Evolutionary conservation across 202 grass and related monocot species (phyloP).

Genomic region (Carex arenaria): DNA sequence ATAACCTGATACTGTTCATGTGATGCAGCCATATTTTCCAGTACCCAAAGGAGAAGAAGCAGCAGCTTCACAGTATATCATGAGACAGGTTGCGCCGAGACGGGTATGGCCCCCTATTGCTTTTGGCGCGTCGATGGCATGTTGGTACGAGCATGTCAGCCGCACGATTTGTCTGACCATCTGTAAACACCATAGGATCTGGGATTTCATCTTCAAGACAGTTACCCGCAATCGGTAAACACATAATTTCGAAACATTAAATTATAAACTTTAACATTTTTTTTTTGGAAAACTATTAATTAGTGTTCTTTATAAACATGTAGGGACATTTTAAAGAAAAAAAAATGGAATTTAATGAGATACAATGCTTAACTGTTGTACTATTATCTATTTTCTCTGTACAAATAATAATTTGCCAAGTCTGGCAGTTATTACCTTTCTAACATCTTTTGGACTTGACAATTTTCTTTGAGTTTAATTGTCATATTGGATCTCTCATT

Average conservation of each 20-base stretch:
- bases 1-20: not conserved
- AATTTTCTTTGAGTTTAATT: not conserved
- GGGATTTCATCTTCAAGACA: constrained; percentile 80
- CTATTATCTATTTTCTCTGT: not conserved
- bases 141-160: constrained; percentile 99
- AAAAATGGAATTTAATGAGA: not conserved
- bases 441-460: not conserved
- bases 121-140: constrained; percentile 98
- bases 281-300: not conserved
- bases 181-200: constrained; percentile 82
- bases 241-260: not conserved
- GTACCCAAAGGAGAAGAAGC: constrained; percentile 63
- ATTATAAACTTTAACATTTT: not conserved
- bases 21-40: constrained; percentile 68
- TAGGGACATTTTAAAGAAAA: not conserved
- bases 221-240: constrained; percentile 69
- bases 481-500: not conserved
- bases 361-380: not conserved
- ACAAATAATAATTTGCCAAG: not conserved
- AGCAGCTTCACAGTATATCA: constrained; percentile 71
- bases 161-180: constrained; percentile 97
- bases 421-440: not conserved
- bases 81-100: constrained; percentile 80
- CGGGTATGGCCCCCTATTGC: constrained; percentile 96
- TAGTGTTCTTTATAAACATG: not conserved